Evolutionary conservation across 345 rosid genomes (phyloP), one percentile per base, ranked within the genome.

Genomic region (Acer saccharum): DNA sequence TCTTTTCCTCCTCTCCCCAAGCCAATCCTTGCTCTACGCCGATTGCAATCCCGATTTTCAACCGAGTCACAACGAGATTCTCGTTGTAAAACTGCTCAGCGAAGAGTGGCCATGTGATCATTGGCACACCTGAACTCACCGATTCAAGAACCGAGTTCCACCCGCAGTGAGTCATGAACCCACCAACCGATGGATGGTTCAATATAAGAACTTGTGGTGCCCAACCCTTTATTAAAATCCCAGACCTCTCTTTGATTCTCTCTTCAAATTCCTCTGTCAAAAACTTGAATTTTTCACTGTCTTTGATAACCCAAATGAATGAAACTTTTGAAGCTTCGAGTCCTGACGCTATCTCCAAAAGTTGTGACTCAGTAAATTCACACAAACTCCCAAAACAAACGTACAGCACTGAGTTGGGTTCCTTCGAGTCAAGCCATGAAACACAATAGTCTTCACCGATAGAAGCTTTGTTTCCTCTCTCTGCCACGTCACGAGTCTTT

Each of bases 61-160:
- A 39, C 13, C 41, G 52, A 18, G 23, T 67, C 20, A 39, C 7
- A 48, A 67, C 70, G 10, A 67, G 18, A 67, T 67, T 41, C 70
- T 67, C 70, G n/a, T 67, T 67, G 21, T 6, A 39, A 10, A 67
- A 67, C 25, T 67, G 70, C 70, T 67, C 50, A 67, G 50, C 70
- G 17, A 67, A 39, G 50, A 67, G 25, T 41, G 70, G 70, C 50
- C 69, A 67, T 7, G 70, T 67, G 17, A 67, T 65, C 68, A 65
- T 27, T 9, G 44, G 44, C 44, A 65, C 44, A 65, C 68, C 68
- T 13, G 44, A 65, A 29, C 68, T 29, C 41, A 65, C 41, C 1
- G 44, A 65, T 65, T 65, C 68, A 12, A 65, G 44, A 65, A 65
- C 16, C 3, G 68, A 65, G 68, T 65, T 65, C 68, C 68, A 65